Percentiles rank a stretch among this genome's conserved stretches.
Conservation (phyloP, 495 filamentous ascomycete species). For the Lasiosphaeria hispida region DNA sequence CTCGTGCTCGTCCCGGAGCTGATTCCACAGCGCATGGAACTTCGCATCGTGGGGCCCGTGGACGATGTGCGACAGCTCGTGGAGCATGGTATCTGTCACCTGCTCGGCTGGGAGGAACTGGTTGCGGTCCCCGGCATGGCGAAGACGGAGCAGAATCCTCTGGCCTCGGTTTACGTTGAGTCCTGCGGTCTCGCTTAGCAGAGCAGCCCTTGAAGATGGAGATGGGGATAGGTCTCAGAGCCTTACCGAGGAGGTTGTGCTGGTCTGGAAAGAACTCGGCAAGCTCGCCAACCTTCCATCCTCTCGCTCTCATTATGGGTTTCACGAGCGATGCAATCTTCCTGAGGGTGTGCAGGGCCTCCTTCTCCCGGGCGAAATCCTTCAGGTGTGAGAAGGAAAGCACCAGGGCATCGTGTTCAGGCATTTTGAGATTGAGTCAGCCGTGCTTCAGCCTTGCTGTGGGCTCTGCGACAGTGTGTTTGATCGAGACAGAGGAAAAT, state of each 20-base stretch:
- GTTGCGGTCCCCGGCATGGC: slow-evolving; percentile 69
- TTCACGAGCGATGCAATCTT: slow-evolving; percentile 90
- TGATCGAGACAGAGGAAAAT: not conserved
- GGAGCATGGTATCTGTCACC: slow-evolving; percentile 88
- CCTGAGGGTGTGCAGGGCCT: slow-evolving; percentile 77
- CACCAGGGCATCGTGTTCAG: slow-evolving; percentile 67
- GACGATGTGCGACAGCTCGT: slow-evolving; percentile 90
- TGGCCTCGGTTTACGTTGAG: slow-evolving; percentile 74
- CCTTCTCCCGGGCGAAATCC: slow-evolving; percentile 65
- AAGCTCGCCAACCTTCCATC: slow-evolving; percentile 77
- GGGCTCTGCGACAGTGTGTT: not conserved
- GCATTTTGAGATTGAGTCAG: slow-evolving; percentile 40
- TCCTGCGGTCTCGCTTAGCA: slow-evolving; percentile 39
- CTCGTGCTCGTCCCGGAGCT: slow-evolving; percentile 82
- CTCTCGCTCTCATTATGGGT: slow-evolving; percentile 85
- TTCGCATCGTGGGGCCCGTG: slow-evolving; percentile 77
- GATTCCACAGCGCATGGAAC: slow-evolving; percentile 84
- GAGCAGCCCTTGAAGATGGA: not conserved
- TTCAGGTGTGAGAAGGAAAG: slow-evolving; percentile 76
- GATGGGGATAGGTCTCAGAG: too few relatives aligned
- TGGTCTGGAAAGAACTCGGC: slow-evolving; percentile 82
- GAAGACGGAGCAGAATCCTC: slow-evolving; percentile 80
- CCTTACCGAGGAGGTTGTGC: slow-evolving; percentile 66
- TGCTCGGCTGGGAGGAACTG: slow-evolving; percentile 80
- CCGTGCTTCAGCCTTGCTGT: not conserved